Base-by-base conservation (phyloP, 2,329 filamentous ascomycete species). In the Delphinella strobiligena region DNA sequence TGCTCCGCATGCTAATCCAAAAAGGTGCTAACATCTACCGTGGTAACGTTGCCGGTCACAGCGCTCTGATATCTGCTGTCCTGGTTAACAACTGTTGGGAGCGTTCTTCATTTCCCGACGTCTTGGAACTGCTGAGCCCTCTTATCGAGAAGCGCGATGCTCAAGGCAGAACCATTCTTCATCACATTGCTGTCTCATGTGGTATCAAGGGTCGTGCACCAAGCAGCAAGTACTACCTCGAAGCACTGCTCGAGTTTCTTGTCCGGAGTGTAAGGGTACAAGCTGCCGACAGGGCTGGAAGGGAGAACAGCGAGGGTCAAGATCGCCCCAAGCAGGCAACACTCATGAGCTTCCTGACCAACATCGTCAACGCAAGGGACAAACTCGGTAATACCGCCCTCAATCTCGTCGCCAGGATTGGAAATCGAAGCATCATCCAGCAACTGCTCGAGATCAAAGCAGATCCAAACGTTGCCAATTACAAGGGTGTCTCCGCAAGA, bases 291-390 rank as follows among this genome's bases (percentile, higher is more conserved):
- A 27, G 22, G 12, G 7, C 12, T 27, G 22, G 22, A 12, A 27
- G 22, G 12, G 22, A 27, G 22, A 12, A 12, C 12, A 27, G 22
- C 12, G 22, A 27, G 7, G 22, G 22, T 7, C 31, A 33, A 14
- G 31, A 33, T 14, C 31, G 16, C 8, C 31, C 33, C 3, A 33
- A 31, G 11, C 42, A 42, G 19, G 93, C 96, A 61, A 85, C 82
- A 17, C 72, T 98, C 38, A 88, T 85, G 19, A 79, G 86, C 29
- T 98, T 98, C 62, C 93, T 98, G 75, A 85, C 82, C 36, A 88
- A 96, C 55, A 93, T 98, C 59, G 89, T 98, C 44, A 96, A 98
- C 52, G 82, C 88, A 0, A 83, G 89, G 52, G 91, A 98, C 60
- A 87, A 88, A 52, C 82, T 83, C 24, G 91, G 91, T 1, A 93